Conservation (phyloP, 768 basidiomycete species). For the Termitomyces titanicus region DNA sequence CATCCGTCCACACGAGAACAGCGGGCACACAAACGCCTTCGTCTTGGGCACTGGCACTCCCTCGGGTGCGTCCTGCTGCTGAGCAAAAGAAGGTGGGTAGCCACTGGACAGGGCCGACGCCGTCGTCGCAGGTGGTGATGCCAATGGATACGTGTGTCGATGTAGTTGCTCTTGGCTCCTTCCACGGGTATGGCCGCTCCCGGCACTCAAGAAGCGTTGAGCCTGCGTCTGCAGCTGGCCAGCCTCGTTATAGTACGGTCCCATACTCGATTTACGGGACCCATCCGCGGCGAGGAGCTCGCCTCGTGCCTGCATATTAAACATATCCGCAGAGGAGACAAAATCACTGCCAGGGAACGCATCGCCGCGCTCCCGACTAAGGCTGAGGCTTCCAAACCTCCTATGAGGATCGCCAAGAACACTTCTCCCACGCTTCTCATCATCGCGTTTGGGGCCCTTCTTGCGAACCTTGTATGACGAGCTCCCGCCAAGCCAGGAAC, state of each 20-base stretch:
- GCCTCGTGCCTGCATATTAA: conserved; percentile 56
- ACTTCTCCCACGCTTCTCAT: conserved; percentile 30
- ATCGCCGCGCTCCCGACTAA: conserved; percentile 21
- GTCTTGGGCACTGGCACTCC: conserved; percentile 36
- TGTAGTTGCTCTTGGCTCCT: conserved; percentile 29
- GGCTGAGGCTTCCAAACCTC: conserved; percentile 19
- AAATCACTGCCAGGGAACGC: conserved; percentile 21
- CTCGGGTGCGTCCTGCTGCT: conserved; percentile 14
- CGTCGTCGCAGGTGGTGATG: conserved; percentile 13
- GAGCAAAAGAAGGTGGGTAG: conserved; percentile 22
- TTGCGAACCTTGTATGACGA: conserved; percentile 87
- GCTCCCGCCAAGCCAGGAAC: conserved; percentile 80
- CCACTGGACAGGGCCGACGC: conserved; percentile 15
- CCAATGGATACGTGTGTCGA: conserved; percentile 26
- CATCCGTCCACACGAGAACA: conserved; percentile 76
- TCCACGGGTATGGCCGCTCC: conserved; percentile 16
- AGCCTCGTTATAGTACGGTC: conserved; percentile 27
- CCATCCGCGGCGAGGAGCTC: conserved; percentile 39
- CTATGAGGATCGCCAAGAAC: conserved; percentile 10
- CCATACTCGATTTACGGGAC: conserved; percentile 27
- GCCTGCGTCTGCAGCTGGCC: conserved; percentile 12
- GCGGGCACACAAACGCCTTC: conserved; percentile 77
- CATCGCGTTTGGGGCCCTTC: conserved; percentile 46
- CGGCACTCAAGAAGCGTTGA: conserved; percentile 9
- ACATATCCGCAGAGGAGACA: conserved; percentile 65